phyloP scores from a whole-genome alignment of 768 basidiomycete species.

The Tulasnella calospora region DNA sequence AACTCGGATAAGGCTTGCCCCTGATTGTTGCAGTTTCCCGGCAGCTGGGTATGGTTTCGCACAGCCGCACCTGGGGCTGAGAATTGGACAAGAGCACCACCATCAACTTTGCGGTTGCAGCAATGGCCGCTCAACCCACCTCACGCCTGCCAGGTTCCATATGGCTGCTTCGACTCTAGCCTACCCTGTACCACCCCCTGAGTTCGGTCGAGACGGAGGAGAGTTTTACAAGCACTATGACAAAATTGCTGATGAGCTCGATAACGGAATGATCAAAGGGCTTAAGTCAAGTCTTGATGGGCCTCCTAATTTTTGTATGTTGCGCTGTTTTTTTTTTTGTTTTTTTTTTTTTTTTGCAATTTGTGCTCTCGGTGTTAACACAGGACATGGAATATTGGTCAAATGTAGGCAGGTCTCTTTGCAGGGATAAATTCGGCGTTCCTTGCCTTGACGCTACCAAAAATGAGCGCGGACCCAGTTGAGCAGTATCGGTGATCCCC shows the following conservation, averaged over 20 bases:
- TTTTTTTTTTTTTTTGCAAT: not conserved
- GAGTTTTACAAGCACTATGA: slow-evolving; percentile 1
- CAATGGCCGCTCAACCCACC: not conserved
- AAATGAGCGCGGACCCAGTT: not conserved
- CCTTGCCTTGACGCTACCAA: not conserved
- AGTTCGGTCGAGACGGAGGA: not conserved
- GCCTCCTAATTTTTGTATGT: not conserved
- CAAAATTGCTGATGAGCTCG: not conserved
- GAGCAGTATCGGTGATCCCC: too few relatives aligned
- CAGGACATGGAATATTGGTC: not conserved
- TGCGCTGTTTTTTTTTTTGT: too few relatives aligned
- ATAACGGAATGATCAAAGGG: not conserved
- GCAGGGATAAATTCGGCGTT: not conserved
- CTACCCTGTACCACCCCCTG: not conserved
- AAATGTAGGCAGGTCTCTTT: slow-evolving; percentile 5
- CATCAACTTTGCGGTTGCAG: not conserved
- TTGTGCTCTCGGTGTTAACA: not conserved
- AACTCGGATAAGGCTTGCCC: too few relatives aligned
- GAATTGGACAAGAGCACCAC: not conserved
- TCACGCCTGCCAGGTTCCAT: not conserved
- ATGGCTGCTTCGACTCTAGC: not conserved
- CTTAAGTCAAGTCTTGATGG: not conserved
- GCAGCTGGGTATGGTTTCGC: not conserved
- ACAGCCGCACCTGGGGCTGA: not conserved
- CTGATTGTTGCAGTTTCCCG: too few relatives aligned